Evolutionary conservation across 805 yeast genomes (phyloP).

Genomic region (Kodamaea fukazawae): DNA sequence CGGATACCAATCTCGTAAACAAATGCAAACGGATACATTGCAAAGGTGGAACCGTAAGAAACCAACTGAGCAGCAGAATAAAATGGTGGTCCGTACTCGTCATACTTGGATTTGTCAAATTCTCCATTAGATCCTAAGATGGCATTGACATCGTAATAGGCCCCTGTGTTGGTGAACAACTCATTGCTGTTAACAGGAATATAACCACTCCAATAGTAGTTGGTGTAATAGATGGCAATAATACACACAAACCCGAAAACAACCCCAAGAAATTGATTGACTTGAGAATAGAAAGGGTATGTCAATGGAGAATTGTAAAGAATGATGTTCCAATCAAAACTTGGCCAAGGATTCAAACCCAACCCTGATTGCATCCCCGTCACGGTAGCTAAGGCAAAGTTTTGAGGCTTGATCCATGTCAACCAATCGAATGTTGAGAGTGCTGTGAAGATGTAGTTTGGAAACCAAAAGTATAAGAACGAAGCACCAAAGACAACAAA

Average conservation of each 20-base stretch:
- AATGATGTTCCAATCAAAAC: constrained; percentile 49
- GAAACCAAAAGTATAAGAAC: constrained; percentile 46
- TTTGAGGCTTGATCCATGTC: constrained; percentile 55
- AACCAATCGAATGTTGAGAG: constrained; percentile 52
- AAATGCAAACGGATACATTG: constrained; percentile 23
- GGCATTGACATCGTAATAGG: constrained; percentile 12
- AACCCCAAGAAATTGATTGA: constrained; percentile 15
- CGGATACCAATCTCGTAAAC: constrained; percentile 11
- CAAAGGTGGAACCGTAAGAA: constrained; percentile 15
- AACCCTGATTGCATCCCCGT: constrained; percentile 48
- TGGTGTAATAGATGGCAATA: constrained; percentile 18
- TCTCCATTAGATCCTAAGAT: constrained; percentile 14
- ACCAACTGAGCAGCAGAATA: constrained; percentile 18
- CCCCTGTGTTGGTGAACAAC: constrained; percentile 22
- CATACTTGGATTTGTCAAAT: constrained; percentile 14
- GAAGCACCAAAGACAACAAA: constrained; percentile 23
- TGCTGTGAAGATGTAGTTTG: constrained; percentile 41
- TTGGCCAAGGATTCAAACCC: constrained; percentile 53
- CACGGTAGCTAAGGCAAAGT: constrained; percentile 45
- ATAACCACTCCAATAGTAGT: constrained; percentile 19
- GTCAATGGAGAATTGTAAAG: constrained; percentile 27
- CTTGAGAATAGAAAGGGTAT: constrained; percentile 41
- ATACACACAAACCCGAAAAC: constrained; percentile 15
- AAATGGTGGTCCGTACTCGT: constrained; percentile 18
- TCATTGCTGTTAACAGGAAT: constrained; percentile 18